Base-by-base conservation (phyloP, 1,284 basidiomycete genomes). In the Trichosporon coremiiforme region DNA sequence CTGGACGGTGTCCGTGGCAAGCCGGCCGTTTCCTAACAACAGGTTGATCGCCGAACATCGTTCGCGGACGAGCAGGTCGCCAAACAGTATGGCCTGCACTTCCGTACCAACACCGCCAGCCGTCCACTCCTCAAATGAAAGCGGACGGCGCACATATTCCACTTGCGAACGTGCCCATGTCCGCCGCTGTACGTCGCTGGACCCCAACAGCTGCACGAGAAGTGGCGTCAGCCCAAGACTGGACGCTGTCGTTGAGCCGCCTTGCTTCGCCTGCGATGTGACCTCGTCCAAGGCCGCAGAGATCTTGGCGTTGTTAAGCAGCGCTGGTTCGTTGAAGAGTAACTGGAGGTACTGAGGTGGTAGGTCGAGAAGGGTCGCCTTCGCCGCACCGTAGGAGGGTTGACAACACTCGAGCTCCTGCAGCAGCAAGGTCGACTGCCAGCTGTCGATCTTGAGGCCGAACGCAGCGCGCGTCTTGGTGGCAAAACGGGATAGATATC, bases 371-470 rank as follows among this genome's bases (percentile, higher is more conserved):
- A 82, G 31, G 2, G 69, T 60, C 57, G 57, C 80, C 7, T 64
- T 62, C n/a, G 70, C 36, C 5, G 68, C 65, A 0, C 74, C 73
- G 31, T 73, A 73, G 4, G 68, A 57, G 8, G 69, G 53, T 17
- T 68, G 33, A 22, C 67, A 69, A 15, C 69, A 66, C 47, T 70
- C 65, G 9, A 73, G 57, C 66, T 78, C 74, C 1, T 65, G 31
- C 1, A 76, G 38, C 13, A 82, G 74, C 12, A 81, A 53, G 1
- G n/a, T 66, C 0, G 71, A 64, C 75, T 94, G 90, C 90, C 90
- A 94, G 50, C 84, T 79, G 70, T 90, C 88, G 62, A 93, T 88
- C n/a, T 81, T 86, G 8, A 75, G 74, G 76, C 89, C 90, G 81
- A 95, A 95, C 57, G 82, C 83, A 17, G 84, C 79, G 55, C 91